phyloP scores from a whole-genome alignment of 139 green algal genomes.

The Volvox reticuliferus region DNA sequence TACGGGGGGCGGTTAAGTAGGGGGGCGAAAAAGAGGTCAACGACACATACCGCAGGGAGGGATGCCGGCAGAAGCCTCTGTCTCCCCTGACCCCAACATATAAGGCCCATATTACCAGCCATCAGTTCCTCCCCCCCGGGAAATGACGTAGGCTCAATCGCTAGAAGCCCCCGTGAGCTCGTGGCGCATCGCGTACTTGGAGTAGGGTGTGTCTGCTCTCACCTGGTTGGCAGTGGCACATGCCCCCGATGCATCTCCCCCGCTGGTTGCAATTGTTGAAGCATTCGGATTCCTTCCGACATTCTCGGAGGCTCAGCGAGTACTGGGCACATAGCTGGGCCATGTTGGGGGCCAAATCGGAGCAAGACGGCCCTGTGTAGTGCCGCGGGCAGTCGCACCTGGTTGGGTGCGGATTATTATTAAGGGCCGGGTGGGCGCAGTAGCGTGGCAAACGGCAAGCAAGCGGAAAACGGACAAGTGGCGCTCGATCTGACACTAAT shows the following conservation, averaged over 20 bases:
- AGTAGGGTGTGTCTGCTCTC: background rate
- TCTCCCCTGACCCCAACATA: no score
- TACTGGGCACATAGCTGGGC: background rate
- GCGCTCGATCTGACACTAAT: no score
- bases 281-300: background rate
- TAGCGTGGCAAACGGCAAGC: background rate
- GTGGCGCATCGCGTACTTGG: no score
- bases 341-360: background rate
- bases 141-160: no score
- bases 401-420: background rate
- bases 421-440: background rate
- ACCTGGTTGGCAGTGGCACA: conserved; percentile 30
- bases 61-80: no score
- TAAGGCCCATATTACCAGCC: no score
- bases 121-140: no score
- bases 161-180: no score
- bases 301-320: background rate
- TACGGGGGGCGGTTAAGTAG: background rate
- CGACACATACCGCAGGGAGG: no score
- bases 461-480: no score
- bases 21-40: background rate
- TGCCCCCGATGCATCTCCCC: background rate
- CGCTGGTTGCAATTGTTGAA: conserved; percentile 30
- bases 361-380: background rate
- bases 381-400: conserved; percentile 42